A percentile compares a stretch with the other conserved stretches of the same genome.
Conservation (phyloP, 208 protist species). For the Wallacemonas rigidus region DNA sequence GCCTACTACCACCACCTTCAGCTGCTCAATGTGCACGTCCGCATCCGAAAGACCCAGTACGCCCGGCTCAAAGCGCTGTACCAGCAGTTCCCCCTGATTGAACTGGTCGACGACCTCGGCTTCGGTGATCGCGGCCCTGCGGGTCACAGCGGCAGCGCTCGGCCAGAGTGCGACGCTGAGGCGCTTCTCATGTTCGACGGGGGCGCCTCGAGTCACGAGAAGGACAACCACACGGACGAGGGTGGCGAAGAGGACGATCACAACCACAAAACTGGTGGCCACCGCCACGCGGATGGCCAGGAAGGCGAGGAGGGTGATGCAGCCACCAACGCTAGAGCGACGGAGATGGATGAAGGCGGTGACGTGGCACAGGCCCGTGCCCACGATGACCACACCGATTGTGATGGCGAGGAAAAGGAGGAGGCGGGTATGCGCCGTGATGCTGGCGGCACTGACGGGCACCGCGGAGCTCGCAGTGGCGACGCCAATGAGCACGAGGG, state of each 20-base stretch:
- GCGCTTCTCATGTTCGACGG: not conserved
- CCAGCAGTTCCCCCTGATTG: constrained; percentile 68
- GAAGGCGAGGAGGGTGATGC: no score
- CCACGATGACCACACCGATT: constrained; percentile 13
- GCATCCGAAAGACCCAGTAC: constrained; percentile 52
- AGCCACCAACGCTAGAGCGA: no score
- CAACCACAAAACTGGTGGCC: not conserved
- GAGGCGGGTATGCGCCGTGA: not conserved
- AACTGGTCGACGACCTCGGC: constrained; percentile 69
- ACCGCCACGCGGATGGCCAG: not conserved
- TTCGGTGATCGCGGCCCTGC: constrained; percentile 11
- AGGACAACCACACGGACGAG: not conserved
- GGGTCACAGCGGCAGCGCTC: constrained; percentile 14
- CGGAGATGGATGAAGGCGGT: not conserved
- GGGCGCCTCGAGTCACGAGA: not conserved
- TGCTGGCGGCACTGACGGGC: constrained; percentile 20
- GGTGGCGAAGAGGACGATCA: not conserved
- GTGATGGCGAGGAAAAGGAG: constrained; percentile 8
- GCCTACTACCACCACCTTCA: constrained; percentile 77
- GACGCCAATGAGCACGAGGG: not conserved
- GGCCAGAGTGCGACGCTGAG: constrained; percentile 17
- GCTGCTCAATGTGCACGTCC: constrained; percentile 66
- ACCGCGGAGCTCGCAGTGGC: not conserved
- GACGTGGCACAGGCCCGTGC: constrained; percentile 2
- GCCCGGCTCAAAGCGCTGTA: constrained; percentile 63